These are phyloP conservation scores for Trichosporon sp. DNA, from an alignment of 1,284 basidiomycete species.

Conservation along the genomic window DNA sequence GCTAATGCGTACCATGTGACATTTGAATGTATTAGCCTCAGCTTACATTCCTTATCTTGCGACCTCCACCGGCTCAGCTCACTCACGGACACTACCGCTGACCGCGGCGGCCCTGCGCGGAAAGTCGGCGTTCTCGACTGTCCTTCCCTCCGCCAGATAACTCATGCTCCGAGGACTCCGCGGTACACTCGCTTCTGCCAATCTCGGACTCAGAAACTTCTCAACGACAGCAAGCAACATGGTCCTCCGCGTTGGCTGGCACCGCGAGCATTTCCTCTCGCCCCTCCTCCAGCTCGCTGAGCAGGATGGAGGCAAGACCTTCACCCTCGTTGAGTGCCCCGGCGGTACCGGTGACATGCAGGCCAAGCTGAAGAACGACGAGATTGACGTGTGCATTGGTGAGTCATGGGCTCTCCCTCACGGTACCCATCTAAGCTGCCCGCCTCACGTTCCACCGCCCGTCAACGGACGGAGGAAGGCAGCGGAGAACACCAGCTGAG, in stretches of 20 bases:
- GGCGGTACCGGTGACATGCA: conserved; percentile 92
- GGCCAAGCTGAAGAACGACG: conserved; percentile 73
- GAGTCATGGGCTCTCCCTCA: conserved; percentile 37
- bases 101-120: neutral
- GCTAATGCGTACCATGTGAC: neutral
- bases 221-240: neutral
- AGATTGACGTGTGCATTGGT: conserved; percentile 87
- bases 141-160: neutral
- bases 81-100: neutral
- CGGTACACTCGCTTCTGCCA: conserved; percentile 1
- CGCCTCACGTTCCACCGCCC: too few relatives aligned
- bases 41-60: neutral
- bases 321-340: conserved; percentile 84
- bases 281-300: conserved; percentile 70
- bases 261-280: conserved; percentile 87
- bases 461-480: too few relatives aligned
- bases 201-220: neutral
- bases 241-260: conserved; percentile 59
- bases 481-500: neutral
- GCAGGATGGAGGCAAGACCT: conserved; percentile 68
- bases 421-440: too few relatives aligned
- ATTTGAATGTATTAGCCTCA: neutral
- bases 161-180: conserved; percentile 10
- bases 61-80: neutral
- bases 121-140: neutral